Percentiles rank a stretch among this genome's conserved stretches.
Conservation (phyloP, 2,329 filamentous ascomycete species). For the Aspergillus novofumigatus region DNA sequence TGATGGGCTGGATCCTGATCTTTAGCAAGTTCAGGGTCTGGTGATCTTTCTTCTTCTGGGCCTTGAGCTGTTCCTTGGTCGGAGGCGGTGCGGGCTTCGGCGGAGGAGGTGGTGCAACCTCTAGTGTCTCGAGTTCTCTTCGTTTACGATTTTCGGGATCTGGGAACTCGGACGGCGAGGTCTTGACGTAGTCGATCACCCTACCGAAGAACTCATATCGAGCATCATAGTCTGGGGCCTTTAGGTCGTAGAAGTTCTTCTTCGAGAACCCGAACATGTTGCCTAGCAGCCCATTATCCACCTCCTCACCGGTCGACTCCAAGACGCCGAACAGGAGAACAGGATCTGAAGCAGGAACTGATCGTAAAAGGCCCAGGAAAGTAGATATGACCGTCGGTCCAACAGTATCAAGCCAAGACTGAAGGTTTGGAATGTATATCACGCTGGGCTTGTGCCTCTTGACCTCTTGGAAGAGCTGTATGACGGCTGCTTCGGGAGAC, state of each 20-base stretch:
- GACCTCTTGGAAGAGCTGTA: conserved; percentile 86
- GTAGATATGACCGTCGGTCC: conserved; percentile 65
- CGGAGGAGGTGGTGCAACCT: conserved; percentile 69
- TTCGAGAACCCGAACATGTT: conserved; percentile 83
- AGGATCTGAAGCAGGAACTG: conserved; percentile 84
- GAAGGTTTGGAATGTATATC: conserved; percentile 87
- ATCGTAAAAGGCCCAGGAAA: conserved; percentile 75
- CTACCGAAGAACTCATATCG: conserved; percentile 77
- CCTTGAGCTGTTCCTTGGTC: conserved; percentile 75
- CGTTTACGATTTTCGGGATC: conserved; percentile 83
- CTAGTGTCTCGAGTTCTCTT: conserved; percentile 71
- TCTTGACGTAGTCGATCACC: conserved; percentile 71
- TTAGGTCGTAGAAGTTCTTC: conserved; percentile 69
- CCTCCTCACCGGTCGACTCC: conserved; percentile 61
- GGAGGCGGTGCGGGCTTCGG: conserved; percentile 57
- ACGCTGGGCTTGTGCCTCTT: conserved; percentile 93
- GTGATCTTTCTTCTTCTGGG: conserved; percentile 75
- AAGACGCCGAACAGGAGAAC: conserved; percentile 83
- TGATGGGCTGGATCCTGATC: conserved; percentile 83
- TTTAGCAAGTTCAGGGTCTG: conserved; percentile 83
- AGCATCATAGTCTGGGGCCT: conserved; percentile 56
- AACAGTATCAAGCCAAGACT: conserved; percentile 77
- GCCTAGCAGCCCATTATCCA: conserved; percentile 61
- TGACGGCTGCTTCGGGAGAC: conserved; percentile 80
- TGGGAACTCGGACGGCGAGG: conserved; percentile 79